Percentiles rank a stretch among this genome's conserved stretches.
These are phyloP conservation scores for Clavaria fumosa DNA, from an alignment of 768 basidiomycete species.

Conservation along the genomic window DNA sequence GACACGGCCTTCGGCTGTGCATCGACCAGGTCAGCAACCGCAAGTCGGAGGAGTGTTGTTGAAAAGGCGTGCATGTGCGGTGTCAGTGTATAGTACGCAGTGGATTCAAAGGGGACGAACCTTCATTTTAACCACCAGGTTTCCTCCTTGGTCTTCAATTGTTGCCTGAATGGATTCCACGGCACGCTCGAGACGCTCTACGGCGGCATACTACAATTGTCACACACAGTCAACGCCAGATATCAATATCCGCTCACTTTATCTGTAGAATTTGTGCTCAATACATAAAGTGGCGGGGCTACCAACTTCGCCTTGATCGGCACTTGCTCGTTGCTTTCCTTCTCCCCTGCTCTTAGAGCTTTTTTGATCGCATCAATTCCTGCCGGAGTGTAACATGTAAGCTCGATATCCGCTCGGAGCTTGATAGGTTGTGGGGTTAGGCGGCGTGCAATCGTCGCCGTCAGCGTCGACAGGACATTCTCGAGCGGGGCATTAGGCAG, in stretches of 20 bases:
- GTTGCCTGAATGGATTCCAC: conserved; percentile 79
- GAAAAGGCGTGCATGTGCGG: not conserved
- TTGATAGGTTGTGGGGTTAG: conserved; percentile 98
- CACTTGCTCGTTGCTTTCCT: conserved; percentile 72
- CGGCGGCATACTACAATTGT: conserved; percentile 52
- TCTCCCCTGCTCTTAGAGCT: conserved; percentile 80
- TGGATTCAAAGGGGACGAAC: conserved; percentile 21
- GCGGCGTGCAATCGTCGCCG: conserved; percentile 79
- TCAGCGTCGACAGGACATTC: conserved; percentile 47
- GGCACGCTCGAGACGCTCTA: conserved; percentile 86
- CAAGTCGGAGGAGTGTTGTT: not conserved
- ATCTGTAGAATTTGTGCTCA: conserved; percentile 93
- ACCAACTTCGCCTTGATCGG: conserved; percentile 97
- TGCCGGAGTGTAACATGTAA: conserved; percentile 90
- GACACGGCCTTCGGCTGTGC: conserved; percentile 92
- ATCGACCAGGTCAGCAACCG: no score
- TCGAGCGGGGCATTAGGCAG: conserved; percentile 42
- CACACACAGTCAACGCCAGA: not conserved
- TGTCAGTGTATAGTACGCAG: not conserved
- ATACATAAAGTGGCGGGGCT: conserved; percentile 89
- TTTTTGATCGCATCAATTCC: conserved; percentile 96
- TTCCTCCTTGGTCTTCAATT: conserved; percentile 77
- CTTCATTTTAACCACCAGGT: conserved; percentile 92
- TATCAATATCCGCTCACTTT: conserved; percentile 36
- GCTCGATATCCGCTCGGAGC: conserved; percentile 92